Evolutionary conservation across 768 basidiomycete species (phyloP), one percentile per base, ranked within the genome.

Genomic region (Amanita rubescens): DNA sequence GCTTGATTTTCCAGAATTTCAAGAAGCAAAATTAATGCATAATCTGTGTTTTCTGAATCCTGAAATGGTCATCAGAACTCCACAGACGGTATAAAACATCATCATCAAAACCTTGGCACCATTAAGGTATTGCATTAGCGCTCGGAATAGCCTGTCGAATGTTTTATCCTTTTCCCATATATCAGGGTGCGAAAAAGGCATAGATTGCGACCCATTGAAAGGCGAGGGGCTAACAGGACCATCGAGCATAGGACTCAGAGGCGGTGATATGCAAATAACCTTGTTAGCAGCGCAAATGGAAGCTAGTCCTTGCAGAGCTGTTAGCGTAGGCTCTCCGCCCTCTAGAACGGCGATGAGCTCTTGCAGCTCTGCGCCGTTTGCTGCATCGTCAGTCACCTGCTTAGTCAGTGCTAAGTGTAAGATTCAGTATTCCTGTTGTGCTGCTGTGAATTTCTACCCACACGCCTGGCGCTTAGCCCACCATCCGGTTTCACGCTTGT

Each of bases 1-100:
- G 80, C 74, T 63, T 92, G 89, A 59, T 85, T 78, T 62, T 85
- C 85, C 5, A 94, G 69, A 63, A 92, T 74, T 66, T 94, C 91
- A 87, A 87, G 94, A 10, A 92, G 62, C 30, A 89, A 73, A 54
- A 93, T 86, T 58, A 94, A 69, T 24, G 82, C 91, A 60, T 90
- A 89, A 63, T 87, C 84, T 24, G 93, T 71, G 51, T 78, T 72
- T 58, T 84, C 80, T 44, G 78, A 77, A 46, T 70, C 71, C 88
- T 94, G 62, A 32, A 10, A 46, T n/a, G 14, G 24, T 12, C 24
- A 53, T 61, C 19, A 55, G 32, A 25, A 19, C 4, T 17, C 45
- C 11, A 19, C 4, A 30, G 19, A 49, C 24, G 12, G 30, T 32
- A n/a, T 42, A 54, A 38, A 12, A 46, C 33, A 58, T 32, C 42